phyloP scores from a whole-genome alignment of 352 stramenopile genomes.

The Globisporangium polare region DNA sequence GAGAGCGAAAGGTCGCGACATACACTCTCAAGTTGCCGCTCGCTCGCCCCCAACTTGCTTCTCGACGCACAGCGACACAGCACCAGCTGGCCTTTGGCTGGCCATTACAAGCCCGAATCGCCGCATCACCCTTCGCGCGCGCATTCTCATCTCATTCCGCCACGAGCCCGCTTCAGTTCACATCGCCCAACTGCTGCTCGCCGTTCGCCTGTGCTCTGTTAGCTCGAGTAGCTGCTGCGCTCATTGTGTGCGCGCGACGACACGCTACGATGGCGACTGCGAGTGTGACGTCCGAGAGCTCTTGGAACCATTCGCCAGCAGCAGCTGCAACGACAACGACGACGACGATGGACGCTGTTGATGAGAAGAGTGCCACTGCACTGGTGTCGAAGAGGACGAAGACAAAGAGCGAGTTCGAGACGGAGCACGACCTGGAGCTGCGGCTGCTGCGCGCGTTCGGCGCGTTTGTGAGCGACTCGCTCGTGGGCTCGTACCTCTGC shows the following conservation, averaged over 20 bases:
- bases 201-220: background rate
- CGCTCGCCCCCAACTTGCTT: background rate
- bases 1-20: background rate
- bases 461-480: slow-evolving; percentile 27
- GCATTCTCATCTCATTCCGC: background rate
- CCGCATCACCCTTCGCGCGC: too few relatives aligned
- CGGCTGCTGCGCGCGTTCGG: slow-evolving; percentile 54
- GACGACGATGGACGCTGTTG: too few relatives aligned
- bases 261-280: background rate
- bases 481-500: slow-evolving; percentile 38
- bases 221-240: background rate
- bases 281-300: background rate
- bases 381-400: too few relatives aligned
- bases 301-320: background rate
- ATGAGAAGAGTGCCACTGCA: too few relatives aligned
- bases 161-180: background rate
- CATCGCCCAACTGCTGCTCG: background rate
- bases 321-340: background rate
- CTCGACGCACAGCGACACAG: slow-evolving; percentile 7
- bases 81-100: background rate
- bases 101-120: too few relatives aligned
- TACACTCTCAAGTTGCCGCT: background rate
- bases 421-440: slow-evolving; percentile 44
- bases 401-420: background rate
- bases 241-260: background rate